Base-by-base conservation (phyloP, 164 flowering plant genomes). In the Sedum album region DNA sequence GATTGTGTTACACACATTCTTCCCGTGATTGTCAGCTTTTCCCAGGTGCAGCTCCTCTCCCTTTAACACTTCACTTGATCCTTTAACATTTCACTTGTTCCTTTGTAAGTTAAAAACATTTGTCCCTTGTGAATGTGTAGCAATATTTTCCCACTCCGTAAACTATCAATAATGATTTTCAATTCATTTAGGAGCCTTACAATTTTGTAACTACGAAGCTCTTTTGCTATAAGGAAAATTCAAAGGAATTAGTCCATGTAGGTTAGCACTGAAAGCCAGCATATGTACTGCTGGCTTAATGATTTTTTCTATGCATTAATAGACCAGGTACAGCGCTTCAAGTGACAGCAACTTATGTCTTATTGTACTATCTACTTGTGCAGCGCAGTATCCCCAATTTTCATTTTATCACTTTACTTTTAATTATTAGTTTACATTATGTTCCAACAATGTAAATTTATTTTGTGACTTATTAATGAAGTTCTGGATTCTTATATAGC, bases 1-100 rank as follows among this genome's bases (percentile, higher is more conserved):
- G 96, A 93, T 72, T 89, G 96, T 76, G 91, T 93, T 60, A 79
- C 88, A 60, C 97, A 88, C 73, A 88, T 93, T 73, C 97, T 91
- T 23, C 98, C 97, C 62, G 95, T 91, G 68, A 91, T 93, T 68
- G 91, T 93, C 68, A 87, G 83, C 73, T 93, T 93, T 75, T 89
- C 98, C 20, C 98, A 93, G 97, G 98, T 91, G 31, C 33, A 2
- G 18, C 33, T 28, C 28, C 33, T 57, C 62, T 57, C 62, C 35
- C 62, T 26, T 26, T n/a, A n/a, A n/a, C n/a, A n/a, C n/a, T n/a
- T n/a, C n/a, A n/a, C n/a, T n/a, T n/a, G n/a, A n/a, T n/a, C n/a
- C n/a, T n/a, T n/a, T n/a, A 5, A 6, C 57, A n/a, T 55, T 3
- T 11, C 31, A 55, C 28, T 23, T 53, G 23, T 53, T 53, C 15